phyloP scores from a whole-genome alignment of 2,329 filamentous ascomycete genomes.

The Magnaporthiopsis poae region DNA sequence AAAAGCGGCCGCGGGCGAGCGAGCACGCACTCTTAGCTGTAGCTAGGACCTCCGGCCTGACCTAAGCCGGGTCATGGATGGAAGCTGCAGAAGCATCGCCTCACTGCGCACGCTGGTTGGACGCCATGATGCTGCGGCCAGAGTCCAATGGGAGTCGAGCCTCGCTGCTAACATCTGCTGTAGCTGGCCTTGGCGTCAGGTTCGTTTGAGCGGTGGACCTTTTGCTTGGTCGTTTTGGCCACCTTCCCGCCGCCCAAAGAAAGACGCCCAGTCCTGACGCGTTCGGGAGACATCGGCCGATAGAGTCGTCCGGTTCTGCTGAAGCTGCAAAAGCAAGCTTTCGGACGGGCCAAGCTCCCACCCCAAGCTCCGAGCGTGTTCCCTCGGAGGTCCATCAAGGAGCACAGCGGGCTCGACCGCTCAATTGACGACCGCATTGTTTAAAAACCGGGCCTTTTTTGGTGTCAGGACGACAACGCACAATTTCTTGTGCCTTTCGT shows the following conservation, averaged over 20 bases:
- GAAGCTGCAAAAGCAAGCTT: neutral
- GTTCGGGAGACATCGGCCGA: neutral
- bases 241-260: neutral
- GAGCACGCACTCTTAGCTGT: neutral
- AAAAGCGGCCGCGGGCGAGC: neutral
- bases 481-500: neutral
- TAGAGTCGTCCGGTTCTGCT: neutral
- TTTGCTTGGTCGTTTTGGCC: neutral
- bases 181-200: neutral
- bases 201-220: neutral
- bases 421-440: neutral
- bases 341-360: neutral
- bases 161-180: neutral
- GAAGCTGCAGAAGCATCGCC: neutral
- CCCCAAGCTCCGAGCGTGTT: neutral
- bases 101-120: neutral
- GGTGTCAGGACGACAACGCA: neutral
- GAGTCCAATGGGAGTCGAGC: neutral
- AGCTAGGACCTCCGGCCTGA: no score
- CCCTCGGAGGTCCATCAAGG: neutral
- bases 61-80: neutral
- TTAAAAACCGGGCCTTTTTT: neutral
- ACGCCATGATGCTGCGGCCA: neutral
- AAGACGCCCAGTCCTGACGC: neutral
- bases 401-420: neutral